phyloP scores from a whole-genome alignment of 148 eudicot genomes.

The Rhododendron kiyosumense region DNA sequence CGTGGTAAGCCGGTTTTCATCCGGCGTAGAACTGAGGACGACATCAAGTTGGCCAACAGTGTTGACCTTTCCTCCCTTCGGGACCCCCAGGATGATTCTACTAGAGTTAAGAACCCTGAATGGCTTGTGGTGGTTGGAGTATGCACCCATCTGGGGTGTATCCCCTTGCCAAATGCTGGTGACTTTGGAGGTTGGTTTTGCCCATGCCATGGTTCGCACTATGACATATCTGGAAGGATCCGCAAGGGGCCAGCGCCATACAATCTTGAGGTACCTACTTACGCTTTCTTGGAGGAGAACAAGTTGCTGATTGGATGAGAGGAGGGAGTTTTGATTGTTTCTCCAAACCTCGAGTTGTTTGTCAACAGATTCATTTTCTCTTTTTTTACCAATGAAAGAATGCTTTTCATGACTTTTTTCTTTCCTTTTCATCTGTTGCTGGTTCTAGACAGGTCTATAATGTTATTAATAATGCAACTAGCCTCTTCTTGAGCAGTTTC shows the following conservation, averaged over 20 bases:
- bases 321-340: neutral
- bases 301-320: conserved; percentile 26
- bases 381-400: no score
- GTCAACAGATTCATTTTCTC: neutral
- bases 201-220: conserved; percentile 33
- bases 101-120: conserved; percentile 28
- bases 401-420: neutral
- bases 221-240: conserved; percentile 29
- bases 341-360: neutral
- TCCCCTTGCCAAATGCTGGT: conserved; percentile 32
- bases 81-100: conserved; percentile 29
- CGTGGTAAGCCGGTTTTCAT: conserved; percentile 31
- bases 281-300: conserved; percentile 25
- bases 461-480: conserved; percentile 9
- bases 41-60: conserved; percentile 28
- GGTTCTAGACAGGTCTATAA: neutral
- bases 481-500: neutral
- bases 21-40: conserved; percentile 29
- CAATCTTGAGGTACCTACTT: conserved; percentile 35
- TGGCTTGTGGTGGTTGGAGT: conserved; percentile 32
- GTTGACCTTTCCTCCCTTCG: conserved; percentile 20
- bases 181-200: conserved; percentile 35
- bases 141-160: conserved; percentile 30
- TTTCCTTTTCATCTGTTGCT: neutral
- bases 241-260: conserved; percentile 32